Base-by-base conservation (phyloP, 768 basidiomycete species). In the Suillus alpinus region DNA sequence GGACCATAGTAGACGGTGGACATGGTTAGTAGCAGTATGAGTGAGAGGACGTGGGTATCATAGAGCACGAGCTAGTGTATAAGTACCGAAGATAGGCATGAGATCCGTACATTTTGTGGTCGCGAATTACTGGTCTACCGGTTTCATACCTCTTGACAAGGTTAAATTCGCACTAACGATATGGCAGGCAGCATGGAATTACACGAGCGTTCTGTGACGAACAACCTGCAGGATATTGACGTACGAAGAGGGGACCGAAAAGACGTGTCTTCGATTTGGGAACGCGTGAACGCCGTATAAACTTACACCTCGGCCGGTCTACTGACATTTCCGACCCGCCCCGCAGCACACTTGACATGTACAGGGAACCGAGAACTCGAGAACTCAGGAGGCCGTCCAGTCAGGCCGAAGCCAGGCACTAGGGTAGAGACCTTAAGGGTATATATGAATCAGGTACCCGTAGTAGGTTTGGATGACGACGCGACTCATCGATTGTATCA, bases 1-100 rank as follows among this genome's bases (percentile, higher is more conserved):
- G 83, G 77, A 20, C 87, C 87, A 59, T 83, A 82, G 74, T 81
- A 86, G 40, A 84, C 66, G 32, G 75, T 80, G 58, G 59, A 57
- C 68, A 65, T 73, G 8, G 32, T 58, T 14, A 6, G 23, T 41
- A 29, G 39, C 47, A 26, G 3, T 9, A 39, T 53, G 29, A 40
- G 55, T 32, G 23, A 10, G 55, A 10, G 53, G 2, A 34, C 18
- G 37, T 46, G 34, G 32, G 37, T 49, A 16, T 14, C 36, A 59
- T 47, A 26, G n/a, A 57, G 37, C 36, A n/a, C n/a, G 20, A 16
- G 51, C 52, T 23, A 55, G 16, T 14, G 2, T 39, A 55, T 55
- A 55, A 55, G 26, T 55, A 55, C 23, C 37, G 36, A n/a, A 39
- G 9, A 40, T 14, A 26, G 1, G 8, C 6, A n/a, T 16, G 16